phyloP scores from a whole-genome alignment of 495 filamentous ascomycete species.

The Venustampulla echinocandica region DNA sequence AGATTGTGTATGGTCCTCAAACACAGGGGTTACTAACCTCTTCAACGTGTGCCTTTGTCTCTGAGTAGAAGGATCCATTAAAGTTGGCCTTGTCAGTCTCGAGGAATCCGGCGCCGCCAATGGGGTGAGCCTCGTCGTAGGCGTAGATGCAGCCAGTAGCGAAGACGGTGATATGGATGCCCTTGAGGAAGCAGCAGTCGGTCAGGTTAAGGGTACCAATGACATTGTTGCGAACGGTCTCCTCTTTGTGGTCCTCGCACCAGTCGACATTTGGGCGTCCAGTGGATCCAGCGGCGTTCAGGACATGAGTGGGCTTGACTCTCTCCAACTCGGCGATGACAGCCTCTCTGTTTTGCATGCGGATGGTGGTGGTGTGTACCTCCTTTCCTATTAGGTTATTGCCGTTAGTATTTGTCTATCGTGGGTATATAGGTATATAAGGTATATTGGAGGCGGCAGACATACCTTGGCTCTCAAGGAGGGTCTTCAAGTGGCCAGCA shows the following conservation, averaged over 20 bases:
- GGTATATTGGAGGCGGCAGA: not conserved
- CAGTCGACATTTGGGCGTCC: constrained; percentile 62
- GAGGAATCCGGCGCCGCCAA: constrained; percentile 48
- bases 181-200: constrained; percentile 46
- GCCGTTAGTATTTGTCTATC: constrained; percentile 3
- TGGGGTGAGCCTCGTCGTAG: constrained; percentile 49
- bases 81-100: constrained; percentile 60
- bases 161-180: constrained; percentile 54
- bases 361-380: constrained; percentile 46
- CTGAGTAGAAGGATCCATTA: constrained; percentile 56
- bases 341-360: constrained; percentile 52
- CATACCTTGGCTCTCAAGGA: constrained; percentile 47
- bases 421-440: too few species aligned
- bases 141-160: constrained; percentile 58
- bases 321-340: constrained; percentile 46
- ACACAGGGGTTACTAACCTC: constrained; percentile 34
- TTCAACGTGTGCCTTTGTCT: constrained; percentile 56
- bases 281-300: constrained; percentile 58
- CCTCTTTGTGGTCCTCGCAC: constrained; percentile 60
- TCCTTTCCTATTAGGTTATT: constrained; percentile 34
- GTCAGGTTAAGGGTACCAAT: constrained; percentile 54
- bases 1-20: not conserved
- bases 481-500: constrained; percentile 53
- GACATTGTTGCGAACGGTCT: constrained; percentile 55
- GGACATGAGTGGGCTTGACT: constrained; percentile 52